Base-by-base conservation (phyloP, 2,329 filamentous ascomycete genomes). In the Trichophaea hybrida region DNA sequence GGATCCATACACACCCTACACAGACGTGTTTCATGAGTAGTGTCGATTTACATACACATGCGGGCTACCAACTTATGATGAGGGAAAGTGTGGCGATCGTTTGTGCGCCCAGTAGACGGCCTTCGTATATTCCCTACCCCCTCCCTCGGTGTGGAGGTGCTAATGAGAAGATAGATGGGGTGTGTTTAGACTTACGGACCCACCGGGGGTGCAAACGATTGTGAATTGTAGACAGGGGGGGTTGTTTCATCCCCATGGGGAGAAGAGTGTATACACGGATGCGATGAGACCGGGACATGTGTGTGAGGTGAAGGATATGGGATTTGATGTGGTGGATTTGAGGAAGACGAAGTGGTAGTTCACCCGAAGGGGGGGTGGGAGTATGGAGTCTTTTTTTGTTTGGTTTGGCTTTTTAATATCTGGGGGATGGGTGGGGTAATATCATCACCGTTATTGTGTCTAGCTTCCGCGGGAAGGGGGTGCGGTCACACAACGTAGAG, bases 1-100 rank as follows among this genome's bases (percentile, higher is more conserved):
- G 93, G 93, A 98, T 98, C 62, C 93, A 98, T 71, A 98, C 93
- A 0, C 93, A 98, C 71, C 93, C 93, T 0, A 88, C 85, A 0
- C 93, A 98, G 74, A 94, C 88, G 0, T 98, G 93, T 72, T 98
- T 98, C 71, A 94, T 98, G 87, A 95, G 88, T 70, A 93, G 86
- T 53, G 78, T 91, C 54, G 93, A 98, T 70, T 71, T 97, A 66
- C 93, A 98, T 70, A 98, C 94, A 0, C 91, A 95, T 70, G 84
- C 84, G 2, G 89, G 89, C 8, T 97, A 96, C 71, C 93, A 98
- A 73, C 83, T 93, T 61, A 96, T 96, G 88, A 80, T 97, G 73
- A 85, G 89, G 0, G 93, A 98, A 75, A 94, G 88, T 68, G 89
- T 98, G 64, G 93, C 93, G 3, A 94, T 98, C 68, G 93, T 98